Evolutionary conservation across 495 filamentous ascomycete genomes (phyloP).

Genomic region (Xylaria intraflava): DNA sequence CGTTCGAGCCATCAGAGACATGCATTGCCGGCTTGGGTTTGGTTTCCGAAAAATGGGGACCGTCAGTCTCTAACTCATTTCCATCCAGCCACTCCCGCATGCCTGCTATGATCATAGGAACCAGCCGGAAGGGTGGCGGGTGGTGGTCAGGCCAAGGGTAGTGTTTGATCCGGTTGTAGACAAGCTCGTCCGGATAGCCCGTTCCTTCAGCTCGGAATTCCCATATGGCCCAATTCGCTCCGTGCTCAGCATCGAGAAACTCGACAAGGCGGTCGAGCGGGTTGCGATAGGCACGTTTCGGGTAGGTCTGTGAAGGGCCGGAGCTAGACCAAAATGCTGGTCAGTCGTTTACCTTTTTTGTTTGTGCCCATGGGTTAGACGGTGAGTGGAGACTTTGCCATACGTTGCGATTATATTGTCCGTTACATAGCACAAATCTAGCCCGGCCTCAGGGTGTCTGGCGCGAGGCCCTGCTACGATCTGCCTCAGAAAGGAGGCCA

Average conservation of each 20-base stretch:
- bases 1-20: slow-evolving; percentile 16
- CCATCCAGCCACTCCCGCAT: slow-evolving; percentile 81
- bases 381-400: slow-evolving; percentile 14
- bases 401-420: slow-evolving; percentile 61
- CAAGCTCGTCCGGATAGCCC: slow-evolving; percentile 84
- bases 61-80: slow-evolving; percentile 34
- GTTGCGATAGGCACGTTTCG: slow-evolving; percentile 85
- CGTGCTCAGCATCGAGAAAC: slow-evolving; percentile 82
- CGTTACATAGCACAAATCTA: slow-evolving; percentile 95
- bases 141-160: slow-evolving; percentile 97
- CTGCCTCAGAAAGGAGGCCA: slow-evolving; percentile 50
- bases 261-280: slow-evolving; percentile 76
- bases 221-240: slow-evolving; percentile 83
- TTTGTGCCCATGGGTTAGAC: neutral
- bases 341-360: neutral
- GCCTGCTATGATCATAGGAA: slow-evolving; percentile 79
- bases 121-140: slow-evolving; percentile 83
- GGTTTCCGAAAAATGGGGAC: neutral
- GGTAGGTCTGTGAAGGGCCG: slow-evolving; percentile 80
- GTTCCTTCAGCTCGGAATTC: slow-evolving; percentile 96
- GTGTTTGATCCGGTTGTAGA: slow-evolving; percentile 75
- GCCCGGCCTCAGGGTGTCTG: slow-evolving; percentile 74
- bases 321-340: slow-evolving; percentile 36
- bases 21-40: slow-evolving; percentile 21
- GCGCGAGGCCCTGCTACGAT: slow-evolving; percentile 69